These are phyloP conservation scores for Entamoeba dispar DNA, from an alignment of 208 protist genomes.

Conservation along the genomic window DNA sequence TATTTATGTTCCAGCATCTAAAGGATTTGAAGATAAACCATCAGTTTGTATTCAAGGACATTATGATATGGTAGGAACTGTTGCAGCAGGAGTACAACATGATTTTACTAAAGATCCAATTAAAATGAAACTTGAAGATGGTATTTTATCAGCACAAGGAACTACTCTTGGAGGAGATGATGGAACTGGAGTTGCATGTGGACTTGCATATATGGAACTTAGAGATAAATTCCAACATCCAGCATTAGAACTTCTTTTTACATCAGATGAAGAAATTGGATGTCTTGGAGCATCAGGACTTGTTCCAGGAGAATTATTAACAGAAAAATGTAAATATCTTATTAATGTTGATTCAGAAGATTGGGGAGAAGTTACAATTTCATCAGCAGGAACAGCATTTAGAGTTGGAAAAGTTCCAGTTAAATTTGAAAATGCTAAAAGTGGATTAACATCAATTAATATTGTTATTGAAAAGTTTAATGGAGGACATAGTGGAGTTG, in stretches of 20 bases:
- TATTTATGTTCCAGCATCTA: neutral
- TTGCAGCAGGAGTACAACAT: neutral
- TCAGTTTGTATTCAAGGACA: constrained; percentile 17
- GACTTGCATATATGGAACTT: neutral
- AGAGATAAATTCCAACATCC: neutral
- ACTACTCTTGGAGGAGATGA: constrained; percentile 13
- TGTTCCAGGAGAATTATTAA: neutral
- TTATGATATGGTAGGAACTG: constrained; percentile 17
- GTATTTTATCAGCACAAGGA: constrained; percentile 8
- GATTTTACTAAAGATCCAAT: constrained; percentile 21
- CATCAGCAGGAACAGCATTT: constrained; percentile 13
- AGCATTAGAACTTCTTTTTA: constrained; percentile 15
- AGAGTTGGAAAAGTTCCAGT: constrained; percentile 8
- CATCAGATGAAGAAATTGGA: constrained; percentile 20
- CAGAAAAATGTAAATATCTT: constrained; percentile 14
- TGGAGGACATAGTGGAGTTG: constrained; percentile 20
- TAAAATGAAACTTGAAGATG: neutral
- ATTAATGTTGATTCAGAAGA: constrained; percentile 29
- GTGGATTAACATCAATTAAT: neutral
- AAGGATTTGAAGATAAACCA: neutral
- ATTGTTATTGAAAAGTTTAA: neutral
- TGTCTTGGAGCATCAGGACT: constrained; percentile 11
- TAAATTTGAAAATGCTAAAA: neutral
- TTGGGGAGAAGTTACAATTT: constrained; percentile 7
- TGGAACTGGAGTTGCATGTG: constrained; percentile 12